Evolutionary conservation across 2,329 filamentous ascomycete genomes (phyloP).

Genomic region (Talaromyces piceae): DNA sequence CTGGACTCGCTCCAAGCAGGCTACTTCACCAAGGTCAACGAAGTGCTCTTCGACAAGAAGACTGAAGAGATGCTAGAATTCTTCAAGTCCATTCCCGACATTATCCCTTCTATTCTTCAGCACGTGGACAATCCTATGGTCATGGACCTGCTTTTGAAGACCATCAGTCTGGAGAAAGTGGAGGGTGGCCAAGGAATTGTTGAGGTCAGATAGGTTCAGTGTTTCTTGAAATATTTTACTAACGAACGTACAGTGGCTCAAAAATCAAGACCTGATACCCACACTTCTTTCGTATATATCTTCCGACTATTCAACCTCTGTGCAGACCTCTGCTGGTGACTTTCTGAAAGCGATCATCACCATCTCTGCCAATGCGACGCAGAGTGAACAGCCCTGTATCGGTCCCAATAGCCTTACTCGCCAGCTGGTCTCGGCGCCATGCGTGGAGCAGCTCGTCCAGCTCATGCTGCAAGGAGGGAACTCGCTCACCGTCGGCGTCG

Average conservation of each 20-base stretch:
- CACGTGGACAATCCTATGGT: slow-evolving; percentile 98
- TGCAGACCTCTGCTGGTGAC: slow-evolving; percentile 92
- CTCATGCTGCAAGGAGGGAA: slow-evolving; percentile 95
- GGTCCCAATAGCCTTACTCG: slow-evolving; percentile 94
- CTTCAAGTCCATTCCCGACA: slow-evolving; percentile 73
- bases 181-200: slow-evolving; percentile 89
- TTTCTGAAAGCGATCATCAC: slow-evolving; percentile 99
- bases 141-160: slow-evolving; percentile 94
- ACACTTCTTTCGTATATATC: slow-evolving; percentile 79
- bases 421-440: slow-evolving; percentile 80
- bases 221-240: not conserved
- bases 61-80: slow-evolving; percentile 94
- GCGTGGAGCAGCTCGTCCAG: slow-evolving; percentile 73
- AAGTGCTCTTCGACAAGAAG: slow-evolving; percentile 95
- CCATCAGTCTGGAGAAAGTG: slow-evolving; percentile 88
- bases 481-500: slow-evolving; percentile 88
- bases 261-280: slow-evolving; percentile 80
- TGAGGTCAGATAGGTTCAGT: slow-evolving; percentile 55
- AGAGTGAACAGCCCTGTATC: slow-evolving; percentile 98
- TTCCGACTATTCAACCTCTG: slow-evolving; percentile 76
- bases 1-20: slow-evolving; percentile 89
- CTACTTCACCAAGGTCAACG: slow-evolving; percentile 98
- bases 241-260: slow-evolving; percentile 63
- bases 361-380: slow-evolving; percentile 94
- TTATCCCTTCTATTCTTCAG: slow-evolving; percentile 76